These are phyloP conservation scores for Astraeus odoratus DNA, from an alignment of 768 basidiomycete genomes.

Conservation along the genomic window DNA sequence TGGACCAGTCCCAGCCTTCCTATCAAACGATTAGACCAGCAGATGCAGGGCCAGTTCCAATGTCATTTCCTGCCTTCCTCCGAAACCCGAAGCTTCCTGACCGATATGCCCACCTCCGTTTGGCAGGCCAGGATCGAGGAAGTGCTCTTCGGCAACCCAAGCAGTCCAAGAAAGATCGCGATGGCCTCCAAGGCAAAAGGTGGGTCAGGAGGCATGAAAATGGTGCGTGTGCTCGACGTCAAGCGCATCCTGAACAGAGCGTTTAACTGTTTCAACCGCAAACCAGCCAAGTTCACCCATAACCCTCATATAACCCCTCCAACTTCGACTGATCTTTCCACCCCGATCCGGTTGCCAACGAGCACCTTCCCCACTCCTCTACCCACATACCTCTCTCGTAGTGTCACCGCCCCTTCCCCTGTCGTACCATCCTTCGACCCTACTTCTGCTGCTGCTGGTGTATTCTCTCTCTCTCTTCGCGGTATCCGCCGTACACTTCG, in stretches of 20 bases:
- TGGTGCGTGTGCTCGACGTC: conserved; percentile 35
- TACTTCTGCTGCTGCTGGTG: conserved; percentile 57
- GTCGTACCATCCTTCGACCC: conserved; percentile 37
- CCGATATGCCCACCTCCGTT: conserved; percentile 48
- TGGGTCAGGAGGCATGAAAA: conserved; percentile 75
- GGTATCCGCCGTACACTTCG: conserved; percentile 68
- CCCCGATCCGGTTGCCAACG: conserved; percentile 36
- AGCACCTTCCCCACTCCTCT: conserved; percentile 74
- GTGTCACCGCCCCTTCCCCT: conserved; percentile 42
- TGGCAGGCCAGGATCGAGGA: conserved; percentile 6
- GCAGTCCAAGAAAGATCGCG: conserved; percentile 39
- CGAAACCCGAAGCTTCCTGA: conserved; percentile 49
- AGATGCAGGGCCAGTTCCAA: conserved; percentile 32
- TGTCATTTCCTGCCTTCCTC: conserved; percentile 69
- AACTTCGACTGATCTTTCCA: conserved; percentile 45
- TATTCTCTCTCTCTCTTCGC: conserved; percentile 70
- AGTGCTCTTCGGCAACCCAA: conserved; percentile 4
- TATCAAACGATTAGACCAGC: not conserved
- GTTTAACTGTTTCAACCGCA: not conserved
- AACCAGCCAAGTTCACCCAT: conserved; percentile 57
- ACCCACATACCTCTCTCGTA: conserved; percentile 63
- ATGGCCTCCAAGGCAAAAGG: conserved; percentile 71
- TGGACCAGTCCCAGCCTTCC: not conserved
- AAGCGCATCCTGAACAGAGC: conserved; percentile 2
- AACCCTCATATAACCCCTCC: conserved; percentile 71